These are phyloP conservation scores for Tripterygium wilfordii DNA, from an alignment of 177 flowering plant species.

Conservation along the genomic window DNA sequence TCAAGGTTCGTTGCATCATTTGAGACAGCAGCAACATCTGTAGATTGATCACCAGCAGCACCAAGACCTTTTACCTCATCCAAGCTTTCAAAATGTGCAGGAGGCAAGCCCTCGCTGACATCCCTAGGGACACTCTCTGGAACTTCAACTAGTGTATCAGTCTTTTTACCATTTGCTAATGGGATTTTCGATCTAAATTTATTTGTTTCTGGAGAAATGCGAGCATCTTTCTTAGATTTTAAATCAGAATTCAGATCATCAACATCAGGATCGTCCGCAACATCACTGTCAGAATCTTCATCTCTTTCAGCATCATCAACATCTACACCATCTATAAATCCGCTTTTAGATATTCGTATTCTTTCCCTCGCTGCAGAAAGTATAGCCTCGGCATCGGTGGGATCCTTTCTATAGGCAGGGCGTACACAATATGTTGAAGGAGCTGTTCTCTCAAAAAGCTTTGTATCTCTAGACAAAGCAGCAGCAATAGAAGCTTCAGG, in stretches of 20 bases:
- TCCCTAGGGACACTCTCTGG: constrained; percentile 20
- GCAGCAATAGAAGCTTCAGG: constrained; percentile 97
- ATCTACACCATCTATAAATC: constrained; percentile 55
- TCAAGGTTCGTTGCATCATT: constrained; percentile 19
- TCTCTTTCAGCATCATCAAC: constrained; percentile 73
- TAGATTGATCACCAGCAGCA: constrained; percentile 20
- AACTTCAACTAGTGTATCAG: constrained; percentile 16
- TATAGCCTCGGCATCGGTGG: constrained; percentile 70
- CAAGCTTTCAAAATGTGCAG: constrained; percentile 18
- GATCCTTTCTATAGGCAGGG: constrained; percentile 70
- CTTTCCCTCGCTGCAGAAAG: constrained; percentile 72
- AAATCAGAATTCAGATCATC: constrained; percentile 44
- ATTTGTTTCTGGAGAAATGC: constrained; percentile 12
- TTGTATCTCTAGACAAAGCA: constrained; percentile 84
- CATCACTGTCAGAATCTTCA: constrained; percentile 77
- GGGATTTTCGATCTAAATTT: constrained; percentile 11
- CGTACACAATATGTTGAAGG: constrained; percentile 94
- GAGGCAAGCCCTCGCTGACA: constrained; percentile 16
- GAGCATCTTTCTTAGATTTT: constrained; percentile 25
- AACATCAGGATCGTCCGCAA: constrained; percentile 72
- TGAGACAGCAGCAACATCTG: constrained; percentile 19
- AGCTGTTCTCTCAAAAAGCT: constrained; percentile 88
- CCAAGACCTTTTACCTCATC: constrained; percentile 20
- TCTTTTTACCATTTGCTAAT: constrained; percentile 32
- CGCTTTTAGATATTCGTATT: constrained; percentile 57